Conservation (phyloP, 2,329 filamentous ascomycete genomes). For the Alternaria brassicae region DNA sequence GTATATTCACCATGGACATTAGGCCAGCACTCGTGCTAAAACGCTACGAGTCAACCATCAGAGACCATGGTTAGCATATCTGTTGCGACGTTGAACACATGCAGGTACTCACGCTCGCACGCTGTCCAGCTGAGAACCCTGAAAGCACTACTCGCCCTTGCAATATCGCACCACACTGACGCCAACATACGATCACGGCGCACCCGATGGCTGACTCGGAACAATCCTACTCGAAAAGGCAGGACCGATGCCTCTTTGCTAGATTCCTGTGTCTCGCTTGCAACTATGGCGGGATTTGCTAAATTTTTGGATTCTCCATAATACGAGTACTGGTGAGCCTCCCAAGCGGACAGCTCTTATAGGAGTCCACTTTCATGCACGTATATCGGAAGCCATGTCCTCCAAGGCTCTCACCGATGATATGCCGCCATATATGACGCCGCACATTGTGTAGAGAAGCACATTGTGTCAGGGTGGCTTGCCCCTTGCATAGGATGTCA, state of each 20-base stretch:
- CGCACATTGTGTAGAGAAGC: not conserved
- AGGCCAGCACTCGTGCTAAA: not conserved
- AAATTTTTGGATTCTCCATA: not conserved
- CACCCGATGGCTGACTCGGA: not conserved
- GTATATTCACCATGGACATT: not conserved
- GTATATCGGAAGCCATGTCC: not conserved
- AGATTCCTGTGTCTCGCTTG: not conserved
- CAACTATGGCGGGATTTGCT: not conserved
- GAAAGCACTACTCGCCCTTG: not conserved
- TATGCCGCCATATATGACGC: not conserved
- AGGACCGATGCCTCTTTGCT: not conserved
- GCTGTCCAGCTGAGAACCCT: not conserved
- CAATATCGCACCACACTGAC: not conserved
- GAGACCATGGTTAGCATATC: not conserved
- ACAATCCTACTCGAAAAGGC: not conserved
- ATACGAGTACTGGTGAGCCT: not conserved
- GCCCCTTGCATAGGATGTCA: conserved; percentile 12
- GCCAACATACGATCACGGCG: not conserved
- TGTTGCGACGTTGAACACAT: not conserved
- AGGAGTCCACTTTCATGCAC: not conserved
- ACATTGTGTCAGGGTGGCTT: conserved; percentile 4
- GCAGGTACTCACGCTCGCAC: not conserved
- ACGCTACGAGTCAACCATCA: not conserved
- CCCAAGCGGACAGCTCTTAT: not conserved
- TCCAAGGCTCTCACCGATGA: not conserved